phyloP scores from a whole-genome alignment of 2,329 filamentous ascomycete genomes.

The Epichloe gansuensis region DNA sequence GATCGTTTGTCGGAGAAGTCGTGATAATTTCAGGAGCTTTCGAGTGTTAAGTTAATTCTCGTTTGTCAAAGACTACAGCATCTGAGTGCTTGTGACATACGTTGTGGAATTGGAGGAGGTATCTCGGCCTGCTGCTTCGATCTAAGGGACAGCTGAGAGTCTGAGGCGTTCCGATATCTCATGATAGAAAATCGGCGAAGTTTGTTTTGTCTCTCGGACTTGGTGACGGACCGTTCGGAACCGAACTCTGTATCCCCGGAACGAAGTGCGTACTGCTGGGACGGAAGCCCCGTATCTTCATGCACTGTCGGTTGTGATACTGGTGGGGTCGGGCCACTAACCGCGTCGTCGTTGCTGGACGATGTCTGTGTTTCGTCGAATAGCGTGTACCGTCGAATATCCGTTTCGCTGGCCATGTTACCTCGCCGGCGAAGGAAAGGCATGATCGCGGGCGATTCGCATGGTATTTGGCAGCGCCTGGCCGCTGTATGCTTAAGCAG shows the following conservation, averaged over 20 bases:
- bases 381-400: conserved; percentile 42
- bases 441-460: conserved; percentile 33
- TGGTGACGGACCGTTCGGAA: conserved; percentile 9
- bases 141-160: conserved; percentile 71
- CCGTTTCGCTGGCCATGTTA: conserved; percentile 46
- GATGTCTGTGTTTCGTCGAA: conserved; percentile 19
- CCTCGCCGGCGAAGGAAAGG: conserved; percentile 50
- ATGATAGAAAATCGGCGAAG: conserved; percentile 58
- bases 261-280: conserved; percentile 14
- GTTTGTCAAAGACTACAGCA: not conserved
- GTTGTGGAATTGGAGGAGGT: conserved; percentile 45
- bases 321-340: conserved; percentile 7
- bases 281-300: conserved; percentile 8
- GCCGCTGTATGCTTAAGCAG: not conserved
- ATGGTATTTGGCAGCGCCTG: conserved; percentile 21
- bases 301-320: conserved; percentile 5
- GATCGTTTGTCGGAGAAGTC: conserved; percentile 69
- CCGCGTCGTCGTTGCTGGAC: conserved; percentile 12
- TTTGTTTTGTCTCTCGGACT: conserved; percentile 30
- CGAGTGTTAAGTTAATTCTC: not conserved
- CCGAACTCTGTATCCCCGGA: conserved; percentile 33
- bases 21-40: conserved; percentile 70
- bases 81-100: conserved; percentile 26
- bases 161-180: conserved; percentile 83
- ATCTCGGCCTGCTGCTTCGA: conserved; percentile 56